Evolutionary conservation across 139 green algal genomes (phyloP), one percentile per base, ranked within the genome.

Genomic region (Volvox africanus): DNA sequence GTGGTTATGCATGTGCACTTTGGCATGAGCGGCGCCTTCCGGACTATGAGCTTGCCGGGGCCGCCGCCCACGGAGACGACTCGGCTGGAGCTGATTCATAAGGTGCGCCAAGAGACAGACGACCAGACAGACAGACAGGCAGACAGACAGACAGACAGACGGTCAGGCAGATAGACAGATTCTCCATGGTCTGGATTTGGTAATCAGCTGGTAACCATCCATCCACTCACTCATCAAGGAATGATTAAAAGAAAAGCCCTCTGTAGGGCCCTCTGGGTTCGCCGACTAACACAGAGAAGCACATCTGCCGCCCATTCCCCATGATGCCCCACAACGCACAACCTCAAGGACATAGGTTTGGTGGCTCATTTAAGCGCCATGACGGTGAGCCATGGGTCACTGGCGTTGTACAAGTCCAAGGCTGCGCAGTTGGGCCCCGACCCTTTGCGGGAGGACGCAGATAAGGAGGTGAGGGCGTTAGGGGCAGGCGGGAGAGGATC

Each of bases 1-100:
- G 89, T 93, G 20, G 94, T 98, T 22, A 35, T 97, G 69, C 96
- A 97, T 88, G 88, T 99, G 18, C 97, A 99, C 92, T 99, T 99
- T 93, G 97, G 97, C 55, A 99, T 99, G 97, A 93, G 77, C 37
- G 95, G 94, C 21, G 80, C 87, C 0, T 96, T 95, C 92, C 80
- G 80, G 11, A 91, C 87, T 28, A 88, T 91, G 85, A 6, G 13
- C 13, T 61, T 87, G 35, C 87, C 76, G 1, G 76, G 76, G 3
- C 61, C 18, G 32, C 33, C 20, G 21, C 76, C 96, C 30, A 97
- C 89, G 1, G 33, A 88, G 6, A 98, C 96, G 24, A 98, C 96
- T 1, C 92, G 96, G 0, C 95, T 98, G 88, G 88, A 89, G 77
- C 91, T 89, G 36, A 65, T 73, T 0, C 62, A 91, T 80, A 71